Base-by-base conservation (phyloP, 2,329 filamentous ascomycete species). In the Apiospora phragmitis region DNA sequence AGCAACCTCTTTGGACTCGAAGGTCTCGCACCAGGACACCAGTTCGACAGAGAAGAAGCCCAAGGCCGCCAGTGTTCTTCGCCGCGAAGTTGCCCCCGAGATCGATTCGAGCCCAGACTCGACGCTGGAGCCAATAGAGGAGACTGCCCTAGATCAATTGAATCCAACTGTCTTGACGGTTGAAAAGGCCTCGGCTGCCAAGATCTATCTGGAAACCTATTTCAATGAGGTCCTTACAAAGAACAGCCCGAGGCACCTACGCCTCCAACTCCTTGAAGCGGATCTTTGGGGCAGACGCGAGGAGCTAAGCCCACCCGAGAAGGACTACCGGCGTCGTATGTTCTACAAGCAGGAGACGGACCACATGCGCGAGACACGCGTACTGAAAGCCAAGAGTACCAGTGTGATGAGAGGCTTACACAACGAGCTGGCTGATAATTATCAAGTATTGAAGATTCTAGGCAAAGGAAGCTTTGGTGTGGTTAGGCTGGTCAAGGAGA, bases 381-480 rank as follows among this genome's bases (percentile, higher is more conserved):
- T 88, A 0, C 84, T 97, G 76, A 94, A 93, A 76, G 86, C 89
- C 14, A 89, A 87, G 62, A 89, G 88, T 21, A 83, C 81, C 59
- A 74, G 77, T n/a, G 78, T 78, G 3, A 69, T 81, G 7, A 74
- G 73, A 79, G 83, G 84, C 35, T 81, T 80, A 16, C 81, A 84
- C 69, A 85, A 87, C 73, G 84, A 85, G 3, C 84, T 77, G 87
- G 59, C 87, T 29, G 88, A 90, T 11, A 89, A 90, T n/a, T 98
- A 95, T 77, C 92, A 97, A 74, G 86, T 91, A 16, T 83, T 98
- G 41, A 93, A 94, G 75, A 87, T 97, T 24, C 86, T 98, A 6
- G 95, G 96, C 0, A 97, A 96, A 79, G 95, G 96, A 11, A 98
- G 95, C 78, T 99, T 98, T 81, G 95, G 96, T 0, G 91, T 97